Evolutionary conservation across 176 grass and related monocot species (phyloP), one percentile per base, ranked within the genome.

Genomic region (sorghum (Sorghum bicolor)): DNA sequence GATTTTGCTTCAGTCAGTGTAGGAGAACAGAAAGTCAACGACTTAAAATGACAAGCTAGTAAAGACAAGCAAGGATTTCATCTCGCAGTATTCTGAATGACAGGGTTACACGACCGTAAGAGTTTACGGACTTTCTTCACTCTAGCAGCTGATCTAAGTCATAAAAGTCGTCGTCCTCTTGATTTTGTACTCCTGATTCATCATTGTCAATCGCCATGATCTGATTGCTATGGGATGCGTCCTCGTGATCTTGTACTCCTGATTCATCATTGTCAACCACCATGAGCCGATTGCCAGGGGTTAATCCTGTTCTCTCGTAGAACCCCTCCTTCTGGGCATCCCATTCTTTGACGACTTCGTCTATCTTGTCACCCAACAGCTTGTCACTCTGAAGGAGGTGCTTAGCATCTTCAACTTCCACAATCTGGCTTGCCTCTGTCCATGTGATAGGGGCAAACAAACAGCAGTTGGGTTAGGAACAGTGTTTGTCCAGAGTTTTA

Each of bases 301-400:
- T 64, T 64, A 95, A 85, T 64, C 95, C 90, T 40, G 91, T 94
- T 75, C 84, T 90, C 69, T 90, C 76, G 62, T 88, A 94, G 40
- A 89, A 98, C 47, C 71, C 70, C 70, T 89, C 92, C 81, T 95
- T 95, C 74, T 93, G 87, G 26, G 71, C 80, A 75, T 95, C 76
- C 95, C 95, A 98, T n/a, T 91, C 80, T 83, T 84, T 88, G 33
- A 89, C 84, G 45, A 90, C 83, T 67, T 91, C 86, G 50, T 90
- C 86, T 70, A 94, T 84, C 63, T 37, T 82, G 65, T 93, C 79
- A 11, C 84, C 86, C 14, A 86, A 41, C 63, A 70, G n/a, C n/a
- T n/a, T n/a, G n/a, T n/a, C n/a, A n/a, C n/a, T n/a, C n/a, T n/a
- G n/a, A n/a, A n/a, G n/a, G n/a, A n/a, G n/a, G n/a, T n/a, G n/a